phyloP scores from a whole-genome alignment of 495 filamentous ascomycete genomes.

The Trypethelium eluteriae region DNA sequence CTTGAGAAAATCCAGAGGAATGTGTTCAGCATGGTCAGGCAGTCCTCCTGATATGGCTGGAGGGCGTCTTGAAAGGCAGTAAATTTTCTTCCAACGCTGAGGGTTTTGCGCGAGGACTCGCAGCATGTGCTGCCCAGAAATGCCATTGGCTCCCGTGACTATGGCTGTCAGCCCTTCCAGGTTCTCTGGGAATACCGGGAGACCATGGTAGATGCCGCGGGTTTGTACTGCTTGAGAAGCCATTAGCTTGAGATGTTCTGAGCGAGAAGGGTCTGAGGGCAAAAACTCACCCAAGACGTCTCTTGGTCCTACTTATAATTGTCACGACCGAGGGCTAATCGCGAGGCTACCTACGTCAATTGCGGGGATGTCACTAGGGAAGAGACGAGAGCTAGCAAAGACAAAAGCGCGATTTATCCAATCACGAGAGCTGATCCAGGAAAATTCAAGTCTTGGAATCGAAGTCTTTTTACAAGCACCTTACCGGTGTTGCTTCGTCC shows the following conservation, averaged over 20 bases:
- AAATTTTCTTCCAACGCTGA: slow-evolving; percentile 45
- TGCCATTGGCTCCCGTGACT: slow-evolving; percentile 47
- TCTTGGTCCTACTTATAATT: neutral
- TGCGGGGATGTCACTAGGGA: too few relatives aligned
- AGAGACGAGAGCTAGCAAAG: too few relatives aligned
- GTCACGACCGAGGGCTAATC: too few relatives aligned
- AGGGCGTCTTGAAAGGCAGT: slow-evolving; percentile 41
- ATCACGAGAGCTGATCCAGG: too few relatives aligned
- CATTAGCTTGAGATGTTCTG: neutral
- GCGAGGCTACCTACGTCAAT: too few relatives aligned
- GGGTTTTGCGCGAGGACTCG: slow-evolving; percentile 38
- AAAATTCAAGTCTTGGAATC: too few relatives aligned
- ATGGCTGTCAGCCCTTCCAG: slow-evolving; percentile 41
- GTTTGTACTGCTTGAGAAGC: slow-evolving; percentile 27
- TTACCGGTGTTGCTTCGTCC: too few relatives aligned
- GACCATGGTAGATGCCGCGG: slow-evolving; percentile 39
- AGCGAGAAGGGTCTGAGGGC: neutral
- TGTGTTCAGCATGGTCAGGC: slow-evolving; percentile 36
- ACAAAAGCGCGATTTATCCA: too few relatives aligned
- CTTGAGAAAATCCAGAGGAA: slow-evolving; percentile 43
- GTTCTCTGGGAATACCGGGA: slow-evolving; percentile 39
- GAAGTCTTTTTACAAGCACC: too few relatives aligned
- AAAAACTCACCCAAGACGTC: neutral
- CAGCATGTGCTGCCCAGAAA: slow-evolving; percentile 45
- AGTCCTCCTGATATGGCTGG: slow-evolving; percentile 33